Evolutionary conservation across 192 early-diverging fungal genomes (phyloP), one percentile per base, ranked within the genome.

Genomic region (Rhizoclosmatium sp.): DNA sequence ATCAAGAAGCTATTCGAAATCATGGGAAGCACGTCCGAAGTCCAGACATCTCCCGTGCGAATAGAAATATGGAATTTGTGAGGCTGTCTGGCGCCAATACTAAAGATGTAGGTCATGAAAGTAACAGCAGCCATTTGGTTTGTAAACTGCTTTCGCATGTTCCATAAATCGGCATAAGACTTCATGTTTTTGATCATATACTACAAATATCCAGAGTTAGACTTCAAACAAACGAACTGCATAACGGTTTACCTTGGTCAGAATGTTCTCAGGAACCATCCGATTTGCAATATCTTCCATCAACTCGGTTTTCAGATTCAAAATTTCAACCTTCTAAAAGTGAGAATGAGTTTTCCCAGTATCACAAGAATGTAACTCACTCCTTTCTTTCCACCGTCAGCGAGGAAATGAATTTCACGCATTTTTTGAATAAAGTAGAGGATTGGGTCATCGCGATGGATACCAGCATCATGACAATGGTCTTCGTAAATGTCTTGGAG

Each of bases 401-500:
- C 81, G 2, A 79, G 64, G 12, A 59, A 82, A 65, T 90, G 83
- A 42, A 91, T 88, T 7, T 90, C 88, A 68, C 88, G 85, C 83
- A 99, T 87, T 74, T 91, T 89, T 16, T 92, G 88, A 21, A 92
- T 91, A 80, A 93, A 95, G 82, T 91, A 93, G 62, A 95, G 89
- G 42, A 94, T 92, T 0, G 95, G 93, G 59, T 93, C 95, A 81
- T 99, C 96, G 81, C 95, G 96, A 73, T 93, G 88, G 40, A 93
- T 91, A 21, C 92, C 90, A 51, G 81, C 81, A 61, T 82, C 85
- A 49, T 89, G 87, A 62, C 96, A 97, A 76, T 98, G 90, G 39
- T 92, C 88, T 82, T 98, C 97, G 82, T 93, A 99, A 51, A 99
- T 92, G 59, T 98, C 95, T 76, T 98, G 95, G 39, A 99, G 82